Evolutionary conservation across 305 asterid species (phyloP), one percentile per base, ranked within the genome.

Genomic region (Fraxinus greggii): DNA sequence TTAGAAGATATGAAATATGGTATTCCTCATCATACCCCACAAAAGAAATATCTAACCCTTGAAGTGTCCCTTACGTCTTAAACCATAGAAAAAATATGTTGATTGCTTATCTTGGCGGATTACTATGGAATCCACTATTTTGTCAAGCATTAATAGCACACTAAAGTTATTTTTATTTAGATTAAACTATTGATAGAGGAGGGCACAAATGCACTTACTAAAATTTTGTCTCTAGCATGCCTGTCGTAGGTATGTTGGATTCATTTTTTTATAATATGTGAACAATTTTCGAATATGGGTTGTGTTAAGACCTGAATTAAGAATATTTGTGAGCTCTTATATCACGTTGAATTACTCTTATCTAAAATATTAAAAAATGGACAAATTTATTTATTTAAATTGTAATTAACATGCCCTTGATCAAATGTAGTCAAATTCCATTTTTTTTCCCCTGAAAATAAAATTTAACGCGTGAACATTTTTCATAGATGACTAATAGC

Each of bases 41-140:
- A 19, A n/a, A n/a, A 54, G 26, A 54, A 5, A n/a, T 19, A 54
- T 54, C 6, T 54, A 54, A 19, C 65, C 65, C 65, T 19, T 54
- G 65, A 5, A 54, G 65, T 54, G 65, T 54, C 65, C 65, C 65
- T 54, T 54, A n/a, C 65, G 65, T 6, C 26, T 54, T 54, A 6
- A 0, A 54, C 26, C 1, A n/a, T n/a, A 19, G 24, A 54, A 54
- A 15, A 48, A 15, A 48, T 45, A 17, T 48, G 21, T 48, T 4
- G 19, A n/a, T 1, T 54, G 65, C 24, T n/a, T n/a, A 5, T 54
- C 65, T 54, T 54, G 65, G 26, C 19, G 65, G 26, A 54, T 19
- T 73, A 89, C 63, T 86, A 33, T 21, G 83, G 90, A 21, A 89
- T 72, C 90, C 92, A 48, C 61, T 54, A 54, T n/a, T 17, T 51